phyloP scores from a whole-genome alignment of 345 rosid genomes.

The Populus davidiana region DNA sequence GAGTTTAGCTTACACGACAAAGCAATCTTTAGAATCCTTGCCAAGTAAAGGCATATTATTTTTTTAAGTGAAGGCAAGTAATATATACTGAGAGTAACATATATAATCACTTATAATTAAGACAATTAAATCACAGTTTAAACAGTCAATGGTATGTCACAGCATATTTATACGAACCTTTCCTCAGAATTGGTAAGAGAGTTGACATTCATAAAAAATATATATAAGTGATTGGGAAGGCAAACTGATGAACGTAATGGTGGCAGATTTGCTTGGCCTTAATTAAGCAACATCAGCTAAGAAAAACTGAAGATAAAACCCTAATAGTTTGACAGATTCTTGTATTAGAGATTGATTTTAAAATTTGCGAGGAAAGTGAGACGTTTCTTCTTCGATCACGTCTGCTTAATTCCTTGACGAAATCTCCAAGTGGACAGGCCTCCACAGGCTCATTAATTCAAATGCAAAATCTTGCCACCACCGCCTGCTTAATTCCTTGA shows the following conservation, averaged over 20 bases:
- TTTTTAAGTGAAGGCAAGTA: not conserved
- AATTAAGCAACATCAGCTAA: too few species aligned
- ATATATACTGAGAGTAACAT: not conserved
- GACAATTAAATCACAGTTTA: not conserved
- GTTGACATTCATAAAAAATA: not conserved
- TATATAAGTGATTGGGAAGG: not conserved
- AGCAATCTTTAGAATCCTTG: not conserved
- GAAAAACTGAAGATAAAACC: not conserved
- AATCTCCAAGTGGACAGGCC: too few species aligned
- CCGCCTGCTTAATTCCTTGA: not conserved
- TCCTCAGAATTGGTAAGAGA: not conserved
- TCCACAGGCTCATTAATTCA: too few species aligned
- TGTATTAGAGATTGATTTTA: not conserved
- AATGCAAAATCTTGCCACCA: too few species aligned
- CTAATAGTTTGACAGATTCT: not conserved
- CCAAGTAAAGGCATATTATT: not conserved
- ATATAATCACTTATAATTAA: too few species aligned
- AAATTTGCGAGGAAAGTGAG: not conserved
- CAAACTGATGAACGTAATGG: not conserved
- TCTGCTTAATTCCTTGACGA: too few species aligned
- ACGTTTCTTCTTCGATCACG: not conserved
- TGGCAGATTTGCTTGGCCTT: too few species aligned
- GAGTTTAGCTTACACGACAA: conserved; percentile 3
- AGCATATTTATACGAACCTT: not conserved
- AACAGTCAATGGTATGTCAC: not conserved